Evolutionary conservation across 2,329 filamentous ascomycete genomes (phyloP), one percentile per base, ranked within the genome.

Genomic region (Thelonectria olida): DNA sequence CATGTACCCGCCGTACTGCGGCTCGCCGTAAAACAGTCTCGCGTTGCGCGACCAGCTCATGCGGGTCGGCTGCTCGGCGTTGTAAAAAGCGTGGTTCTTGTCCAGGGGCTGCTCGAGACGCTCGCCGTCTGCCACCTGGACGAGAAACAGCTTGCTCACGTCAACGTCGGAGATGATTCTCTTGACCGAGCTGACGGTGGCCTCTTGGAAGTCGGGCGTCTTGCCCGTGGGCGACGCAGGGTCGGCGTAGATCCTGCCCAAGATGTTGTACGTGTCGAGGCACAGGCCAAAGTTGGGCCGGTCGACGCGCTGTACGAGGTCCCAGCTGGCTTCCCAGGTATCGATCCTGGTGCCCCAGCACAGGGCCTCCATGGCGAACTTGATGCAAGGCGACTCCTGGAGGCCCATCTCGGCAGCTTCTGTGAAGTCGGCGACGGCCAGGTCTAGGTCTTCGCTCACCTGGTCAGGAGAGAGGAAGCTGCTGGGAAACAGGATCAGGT

Each of bases 21-120:
- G 76, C 73, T 92, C 90, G 19, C 78, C 76, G 49, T 80, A 80
- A 44, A 80, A 80, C 1, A 94, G 3, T 17, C 92, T 81, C 64
- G 89, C 91, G 72, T 93, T 93, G 17, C 92, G 71, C 1, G 75
- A 92, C 92, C 92, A 95, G 70, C 85, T 92, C 92, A 95, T 94
- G 4, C 90, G 81, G 0, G 71, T 7, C 0, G 77, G 78, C 65
- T 79, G 77, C 25, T 71, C 72, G 0, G 65, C 38, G 61, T 74
- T 65, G 59, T 79, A 75, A 36, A 77, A 78, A 2, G 69, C 62
- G 45, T 80, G 78, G 0, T 73, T 77, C 4, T 81, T 84, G 73
- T 44, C 89, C 79, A 94, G 75, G 0, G 91, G 90, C 10, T 78
- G 69, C 0, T 75, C 69, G 4, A 93, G 80, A 4, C 84, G 80